phyloP scores from a whole-genome alignment of 192 early-diverging fungal genomes.

The Fimicolochytrium jonesii region DNA sequence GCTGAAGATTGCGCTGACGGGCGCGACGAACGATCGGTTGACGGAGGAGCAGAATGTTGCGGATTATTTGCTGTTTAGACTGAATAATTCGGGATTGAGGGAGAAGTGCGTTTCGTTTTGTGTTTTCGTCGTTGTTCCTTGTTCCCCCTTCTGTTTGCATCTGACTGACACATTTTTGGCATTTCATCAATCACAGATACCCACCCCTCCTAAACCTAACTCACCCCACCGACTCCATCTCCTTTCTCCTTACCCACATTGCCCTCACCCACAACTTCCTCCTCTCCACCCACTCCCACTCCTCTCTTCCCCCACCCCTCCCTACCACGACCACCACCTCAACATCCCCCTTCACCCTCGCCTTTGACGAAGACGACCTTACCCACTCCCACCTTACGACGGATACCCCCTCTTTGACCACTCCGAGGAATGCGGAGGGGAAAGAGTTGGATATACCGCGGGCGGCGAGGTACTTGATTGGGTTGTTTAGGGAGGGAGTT shows the following conservation, averaged over 20 bases:
- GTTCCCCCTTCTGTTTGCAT: background rate
- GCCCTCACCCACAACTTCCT: constrained; percentile 28
- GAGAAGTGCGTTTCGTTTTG: background rate
- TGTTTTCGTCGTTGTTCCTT: background rate
- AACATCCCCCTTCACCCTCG: constrained; percentile 4
- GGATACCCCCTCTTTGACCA: constrained; percentile 55
- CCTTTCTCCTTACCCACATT: constrained; percentile 59
- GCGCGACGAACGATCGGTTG: constrained; percentile 79
- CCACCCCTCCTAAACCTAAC: constrained; percentile 48
- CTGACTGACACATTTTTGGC: background rate
- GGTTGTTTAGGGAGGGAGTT: constrained; percentile 77
- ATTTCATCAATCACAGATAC: constrained; percentile 41
- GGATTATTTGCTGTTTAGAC: constrained; percentile 83
- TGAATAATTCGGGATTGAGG: constrained; percentile 53
- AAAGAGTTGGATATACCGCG: constrained; percentile 61
- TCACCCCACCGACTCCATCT: constrained; percentile 68
- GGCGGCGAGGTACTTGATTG: constrained; percentile 69
- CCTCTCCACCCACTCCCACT: background rate
- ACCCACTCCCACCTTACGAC: constrained; percentile 1
- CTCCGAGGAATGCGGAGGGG: constrained; percentile 37
- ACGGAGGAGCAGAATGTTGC: constrained; percentile 77
- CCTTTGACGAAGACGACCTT: constrained; percentile 21
- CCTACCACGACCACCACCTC: background rate
- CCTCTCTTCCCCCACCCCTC: background rate
- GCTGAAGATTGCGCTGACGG: constrained; percentile 87